phyloP scores from a whole-genome alignment of 78 protist species.

The Cavenderia fasciculata region DNA sequence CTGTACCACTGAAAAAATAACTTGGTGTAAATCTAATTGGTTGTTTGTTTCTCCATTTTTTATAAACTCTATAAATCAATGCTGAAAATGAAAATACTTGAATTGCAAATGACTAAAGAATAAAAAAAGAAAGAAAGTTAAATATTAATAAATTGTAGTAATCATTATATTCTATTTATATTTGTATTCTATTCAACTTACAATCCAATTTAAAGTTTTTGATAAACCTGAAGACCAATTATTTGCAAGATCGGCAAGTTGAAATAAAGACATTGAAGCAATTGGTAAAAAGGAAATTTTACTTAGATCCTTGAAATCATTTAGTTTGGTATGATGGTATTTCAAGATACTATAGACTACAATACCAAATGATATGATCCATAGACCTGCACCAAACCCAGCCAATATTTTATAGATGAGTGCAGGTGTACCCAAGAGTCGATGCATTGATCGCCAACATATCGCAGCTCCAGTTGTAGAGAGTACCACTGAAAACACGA shows the following conservation, averaged over 20 bases:
- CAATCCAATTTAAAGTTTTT: constrained; percentile 12
- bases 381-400: not conserved
- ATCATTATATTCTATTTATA: no score
- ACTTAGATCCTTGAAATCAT: not conserved
- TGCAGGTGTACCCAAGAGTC: not conserved
- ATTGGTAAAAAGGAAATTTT: not conserved
- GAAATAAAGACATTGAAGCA: constrained; percentile 33
- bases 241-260: not conserved
- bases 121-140: no score
- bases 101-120: not conserved
- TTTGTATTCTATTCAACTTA: no score
- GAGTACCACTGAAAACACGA: not conserved
- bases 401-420: constrained; percentile 27
- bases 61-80: not conserved
- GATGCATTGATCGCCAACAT: constrained; percentile 8
- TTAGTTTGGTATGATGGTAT: not conserved
- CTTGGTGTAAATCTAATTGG: constrained; percentile 9
- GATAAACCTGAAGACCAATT: not conserved
- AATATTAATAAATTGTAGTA: no score
- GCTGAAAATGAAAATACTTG: not conserved
- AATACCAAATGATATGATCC: not conserved
- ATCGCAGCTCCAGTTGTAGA: constrained; percentile 31
- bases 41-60: not conserved
- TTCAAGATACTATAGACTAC: not conserved
- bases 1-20: constrained; percentile 27